Evolutionary conservation across 2,329 filamentous ascomycete species (phyloP).

Genomic region (Ophiostoma angusticollis): DNA sequence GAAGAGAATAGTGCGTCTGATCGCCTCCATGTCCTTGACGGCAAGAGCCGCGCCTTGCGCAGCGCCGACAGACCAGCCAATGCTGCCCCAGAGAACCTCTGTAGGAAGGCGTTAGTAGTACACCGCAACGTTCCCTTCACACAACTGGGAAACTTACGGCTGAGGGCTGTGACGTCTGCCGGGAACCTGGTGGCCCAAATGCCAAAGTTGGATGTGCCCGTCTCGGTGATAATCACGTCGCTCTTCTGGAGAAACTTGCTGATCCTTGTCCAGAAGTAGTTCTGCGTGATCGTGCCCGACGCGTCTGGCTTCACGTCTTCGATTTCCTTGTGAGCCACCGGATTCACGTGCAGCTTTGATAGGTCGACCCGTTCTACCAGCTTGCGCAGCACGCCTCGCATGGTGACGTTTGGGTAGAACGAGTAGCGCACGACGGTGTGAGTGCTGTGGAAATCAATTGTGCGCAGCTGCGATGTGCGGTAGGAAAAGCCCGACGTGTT

Average conservation of each 20-base stretch:
- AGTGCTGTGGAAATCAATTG: slow-evolving; percentile 70
- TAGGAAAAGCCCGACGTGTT: slow-evolving; percentile 78
- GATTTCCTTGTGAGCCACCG: slow-evolving; percentile 40
- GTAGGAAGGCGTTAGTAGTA: not conserved
- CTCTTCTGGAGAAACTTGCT: slow-evolving; percentile 28
- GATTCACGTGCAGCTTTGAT: slow-evolving; percentile 41
- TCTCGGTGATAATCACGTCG: slow-evolving; percentile 77
- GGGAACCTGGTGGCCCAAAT: slow-evolving; percentile 80
- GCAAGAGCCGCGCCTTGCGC: slow-evolving; percentile 55
- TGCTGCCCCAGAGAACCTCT: slow-evolving; percentile 48
- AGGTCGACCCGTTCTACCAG: slow-evolving; percentile 48
- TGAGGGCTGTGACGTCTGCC: slow-evolving; percentile 43
- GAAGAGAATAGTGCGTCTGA: slow-evolving; percentile 62
- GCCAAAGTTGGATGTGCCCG: slow-evolving; percentile 78
- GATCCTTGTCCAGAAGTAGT: slow-evolving; percentile 15
- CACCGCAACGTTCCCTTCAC: too few species aligned
- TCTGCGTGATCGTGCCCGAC: slow-evolving; percentile 12
- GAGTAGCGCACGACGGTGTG: slow-evolving; percentile 64
- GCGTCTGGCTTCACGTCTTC: slow-evolving; percentile 10
- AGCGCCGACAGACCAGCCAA: slow-evolving; percentile 48
- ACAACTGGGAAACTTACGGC: slow-evolving; percentile 33
- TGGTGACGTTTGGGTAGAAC: slow-evolving; percentile 63
- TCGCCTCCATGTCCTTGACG: slow-evolving; percentile 40
- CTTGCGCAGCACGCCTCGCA: slow-evolving; percentile 66
- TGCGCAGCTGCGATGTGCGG: slow-evolving; percentile 60